phyloP scores from a whole-genome alignment of 1,284 basidiomycete genomes.

The Polyporus tsugae region DNA sequence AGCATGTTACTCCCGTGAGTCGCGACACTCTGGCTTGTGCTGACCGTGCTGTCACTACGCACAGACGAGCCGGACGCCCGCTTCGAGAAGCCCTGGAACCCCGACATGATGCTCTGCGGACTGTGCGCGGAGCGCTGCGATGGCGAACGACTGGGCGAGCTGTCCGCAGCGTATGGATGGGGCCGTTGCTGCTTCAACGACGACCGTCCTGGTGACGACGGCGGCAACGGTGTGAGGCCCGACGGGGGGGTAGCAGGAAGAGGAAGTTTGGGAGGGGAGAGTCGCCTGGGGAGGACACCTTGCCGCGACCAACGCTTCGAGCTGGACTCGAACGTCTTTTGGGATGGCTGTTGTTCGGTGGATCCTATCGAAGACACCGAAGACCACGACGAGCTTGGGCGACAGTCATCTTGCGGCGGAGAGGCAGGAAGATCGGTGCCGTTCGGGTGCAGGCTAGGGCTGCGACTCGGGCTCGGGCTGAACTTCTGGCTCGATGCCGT shows the following conservation, averaged over 20 bases:
- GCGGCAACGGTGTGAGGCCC: conserved; percentile 29
- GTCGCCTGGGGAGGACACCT: conserved; percentile 57
- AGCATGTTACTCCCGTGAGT: conserved; percentile 33
- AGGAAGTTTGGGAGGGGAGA: conserved; percentile 65
- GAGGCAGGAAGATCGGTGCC: conserved; percentile 23
- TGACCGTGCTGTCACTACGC: conserved; percentile 56
- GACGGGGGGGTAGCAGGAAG: conserved; percentile 57
- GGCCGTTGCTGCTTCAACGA: conserved; percentile 32
- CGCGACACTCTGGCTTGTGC: conserved; percentile 49
- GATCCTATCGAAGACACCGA: conserved; percentile 63
- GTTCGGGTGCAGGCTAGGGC: conserved; percentile 24
- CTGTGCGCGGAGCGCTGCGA: conserved; percentile 52
- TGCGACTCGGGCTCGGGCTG: conserved; percentile 29
- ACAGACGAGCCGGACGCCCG: conserved; percentile 64
- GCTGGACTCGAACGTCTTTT: conserved; percentile 46
- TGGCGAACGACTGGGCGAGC: conserved; percentile 52
- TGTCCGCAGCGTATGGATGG: conserved; percentile 47
- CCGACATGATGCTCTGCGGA: conserved; percentile 56
- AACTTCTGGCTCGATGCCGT: conserved; percentile 28
- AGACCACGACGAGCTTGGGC: conserved; percentile 53
- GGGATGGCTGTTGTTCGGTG: conserved; percentile 41
- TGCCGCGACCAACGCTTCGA: conserved; percentile 66
- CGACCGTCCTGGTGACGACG: conserved; percentile 29
- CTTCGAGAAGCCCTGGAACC: conserved; percentile 57
- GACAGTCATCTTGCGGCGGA: conserved; percentile 27